Conservation (phyloP, 495 filamentous ascomycete genomes). For the Lasiosphaeria miniovina region DNA sequence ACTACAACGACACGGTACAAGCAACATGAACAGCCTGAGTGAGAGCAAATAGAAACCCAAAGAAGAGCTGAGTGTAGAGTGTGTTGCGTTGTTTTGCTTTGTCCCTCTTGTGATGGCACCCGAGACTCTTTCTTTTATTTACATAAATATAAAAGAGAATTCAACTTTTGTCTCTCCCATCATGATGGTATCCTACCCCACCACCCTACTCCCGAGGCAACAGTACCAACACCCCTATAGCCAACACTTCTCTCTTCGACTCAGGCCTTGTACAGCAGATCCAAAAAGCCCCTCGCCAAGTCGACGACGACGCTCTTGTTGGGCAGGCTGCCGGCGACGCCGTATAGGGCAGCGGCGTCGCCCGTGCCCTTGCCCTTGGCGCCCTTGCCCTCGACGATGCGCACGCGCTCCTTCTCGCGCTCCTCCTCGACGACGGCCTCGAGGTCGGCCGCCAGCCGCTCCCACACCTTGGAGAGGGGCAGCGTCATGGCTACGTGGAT, state of each 20-base stretch:
- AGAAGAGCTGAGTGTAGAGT: too few relatives aligned
- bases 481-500: slow-evolving; percentile 95
- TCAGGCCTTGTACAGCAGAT: slow-evolving; percentile 91
- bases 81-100: too few relatives aligned
- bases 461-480: slow-evolving; percentile 76
- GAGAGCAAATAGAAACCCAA: too few relatives aligned
- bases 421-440: slow-evolving; percentile 75
- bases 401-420: slow-evolving; percentile 61
- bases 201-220: too few relatives aligned
- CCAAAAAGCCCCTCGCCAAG: slow-evolving; percentile 86
- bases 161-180: too few relatives aligned
- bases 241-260: neutral
- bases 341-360: slow-evolving; percentile 87
- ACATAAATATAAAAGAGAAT: too few relatives aligned
- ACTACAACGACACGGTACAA: too few relatives aligned
- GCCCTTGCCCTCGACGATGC: slow-evolving; percentile 69
- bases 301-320: slow-evolving; percentile 94
- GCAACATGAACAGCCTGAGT: too few relatives aligned
- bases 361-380: slow-evolving; percentile 59
- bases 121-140: too few relatives aligned
- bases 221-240: too few relatives aligned
- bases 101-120: too few relatives aligned
- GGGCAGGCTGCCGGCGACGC: slow-evolving; percentile 89
- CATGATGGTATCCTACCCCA: too few relatives aligned
- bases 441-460: slow-evolving; percentile 74